Evolutionary conservation across 129 eudicot genomes (phyloP), one percentile per base, ranked within the genome.

Genomic region (Arctium minus): DNA sequence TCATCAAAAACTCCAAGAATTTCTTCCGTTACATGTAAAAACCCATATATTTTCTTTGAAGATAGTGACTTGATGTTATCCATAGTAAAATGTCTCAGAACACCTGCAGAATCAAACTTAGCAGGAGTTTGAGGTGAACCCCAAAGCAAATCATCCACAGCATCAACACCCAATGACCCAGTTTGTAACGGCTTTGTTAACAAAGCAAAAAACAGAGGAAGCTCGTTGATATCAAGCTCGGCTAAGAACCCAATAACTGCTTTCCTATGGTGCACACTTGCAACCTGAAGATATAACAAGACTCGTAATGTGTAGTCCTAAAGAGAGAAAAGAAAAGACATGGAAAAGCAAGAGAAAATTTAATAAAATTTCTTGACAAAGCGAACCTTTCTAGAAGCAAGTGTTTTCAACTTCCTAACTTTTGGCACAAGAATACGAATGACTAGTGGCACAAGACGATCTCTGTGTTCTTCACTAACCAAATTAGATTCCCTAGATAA

Each of bases 21-120:
- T 72, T 93, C 99, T 87, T 93, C 97, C 30, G 86, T 82, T 68
- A 96, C 99, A 46, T 96, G 98, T 86, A 96, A 76, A 87, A 96
- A 93, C 46, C 97, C 97, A 73, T 75, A 87, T 85, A 70, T 78
- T 81, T 96, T 93, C 89, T 93, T 91, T 92, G 89, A 82, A 36
- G 98, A 89, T 78, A 96, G 89, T 44, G 91, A 86, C 75, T 83
- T 86, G 78, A 93, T 87, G 82, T 83, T 88, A 78, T 86, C 91
- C 74, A 77, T 35, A 0, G 89, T 87, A 72, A 96, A 93, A 81
- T 84, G 87, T 83, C 85, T 82, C 87, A 91, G 65, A 82, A 91
- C 79, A 75, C 79, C 78, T 35, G 79, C 71, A 18, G 88, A 68
- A 71, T 89, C 87, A 65, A 88, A 75, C 81, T 22, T 80, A 46